Evolutionary conservation across 768 basidiomycete genomes (phyloP), one percentile per base, ranked within the genome.

Genomic region (Rickenella mellea): DNA sequence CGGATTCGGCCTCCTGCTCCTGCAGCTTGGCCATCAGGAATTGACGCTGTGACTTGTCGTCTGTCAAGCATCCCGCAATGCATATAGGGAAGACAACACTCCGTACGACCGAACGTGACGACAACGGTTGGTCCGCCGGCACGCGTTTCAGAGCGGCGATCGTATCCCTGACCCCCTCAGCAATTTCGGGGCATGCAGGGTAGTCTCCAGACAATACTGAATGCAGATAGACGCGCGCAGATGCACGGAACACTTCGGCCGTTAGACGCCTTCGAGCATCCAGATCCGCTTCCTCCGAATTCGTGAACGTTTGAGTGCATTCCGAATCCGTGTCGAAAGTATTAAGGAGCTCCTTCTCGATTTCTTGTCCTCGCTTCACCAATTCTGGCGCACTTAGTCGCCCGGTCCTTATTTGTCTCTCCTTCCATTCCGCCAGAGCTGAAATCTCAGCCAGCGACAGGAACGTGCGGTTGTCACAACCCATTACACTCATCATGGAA

Each of bases 401-500:
- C 29, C 78, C 74, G 4, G 45, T 49, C 0, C 25, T 44, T 46
- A 44, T 42, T 41, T 74, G 62, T 0, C 40, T 41, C 15, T 65
- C 63, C 62, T 87, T 88, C 84, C 83, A 90, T 40, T 47, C 52
- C 30, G 80, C 70, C 12, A 91, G 70, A 15, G 60, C 63, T 9
- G 80, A 75, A 27, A 75, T 82, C 63, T 87, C 78, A 4, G 88
- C 83, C 32, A 90, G 68, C 21, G 83, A 84, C 69, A 83, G 80
- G 37, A 90, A 76, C 41, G 84, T 76, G 46, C 68, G 63, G 61
- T 88, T 86, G 52, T 83, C 80, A 66, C 87, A 88, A 15, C 87
- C 87, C 85, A 91, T 90, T 5, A 85, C 72, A 32, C 71, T 67
- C 62, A 86, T 67, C 87, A 90, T 90, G n/a, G 76, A 78, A 43